A percentile compares a stretch with the other conserved stretches of the same genome.
phyloP scores from a whole-genome alignment of 768 basidiomycete genomes.

The Lentinus tigrinus region DNA sequence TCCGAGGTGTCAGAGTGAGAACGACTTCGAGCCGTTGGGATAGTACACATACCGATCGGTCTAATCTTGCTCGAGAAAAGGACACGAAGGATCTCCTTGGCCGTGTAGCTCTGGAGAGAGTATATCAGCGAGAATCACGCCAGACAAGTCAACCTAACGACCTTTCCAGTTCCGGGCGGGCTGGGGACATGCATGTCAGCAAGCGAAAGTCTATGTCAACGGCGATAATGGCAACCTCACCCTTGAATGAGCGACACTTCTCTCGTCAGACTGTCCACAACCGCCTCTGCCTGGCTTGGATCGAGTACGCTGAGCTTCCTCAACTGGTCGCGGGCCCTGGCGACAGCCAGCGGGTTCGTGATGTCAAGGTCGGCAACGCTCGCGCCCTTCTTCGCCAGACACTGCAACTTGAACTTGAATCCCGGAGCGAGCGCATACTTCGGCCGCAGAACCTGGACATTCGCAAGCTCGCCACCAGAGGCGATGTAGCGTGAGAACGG shows the following conservation, averaged over 20 bases:
- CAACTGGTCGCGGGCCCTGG: slow-evolving; percentile 44
- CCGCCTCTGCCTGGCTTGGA: slow-evolving; percentile 67
- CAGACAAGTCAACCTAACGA: slow-evolving; percentile 19
- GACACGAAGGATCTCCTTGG: slow-evolving; percentile 66
- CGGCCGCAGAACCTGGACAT: slow-evolving; percentile 46
- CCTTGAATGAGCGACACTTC: slow-evolving; percentile 75
- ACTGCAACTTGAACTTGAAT: slow-evolving; percentile 61
- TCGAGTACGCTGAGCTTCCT: slow-evolving; percentile 55
- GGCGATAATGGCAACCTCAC: slow-evolving; percentile 33
- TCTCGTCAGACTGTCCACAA: slow-evolving; percentile 57
- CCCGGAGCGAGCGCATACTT: slow-evolving; percentile 51
- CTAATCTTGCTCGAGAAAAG: slow-evolving; percentile 51
- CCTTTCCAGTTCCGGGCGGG: slow-evolving; percentile 81
- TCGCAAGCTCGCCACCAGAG: slow-evolving; percentile 33
- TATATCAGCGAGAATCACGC: neutral
- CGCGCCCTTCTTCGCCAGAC: slow-evolving; percentile 39
- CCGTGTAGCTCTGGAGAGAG: slow-evolving; percentile 56
- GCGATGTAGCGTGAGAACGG: slow-evolving; percentile 56
- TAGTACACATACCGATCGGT: neutral
- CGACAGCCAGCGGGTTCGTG: slow-evolving; percentile 36
- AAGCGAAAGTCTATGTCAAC: neutral
- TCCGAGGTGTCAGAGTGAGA: neutral
- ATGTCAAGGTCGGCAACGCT: slow-evolving; percentile 41
- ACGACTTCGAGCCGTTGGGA: too few species aligned
- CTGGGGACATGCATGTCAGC: slow-evolving; percentile 31